A percentile compares a stretch with the other conserved stretches of the same genome.
These are phyloP conservation scores for Naematelia aurantialba DNA, from an alignment of 768 basidiomycete species.

Conservation along the genomic window DNA sequence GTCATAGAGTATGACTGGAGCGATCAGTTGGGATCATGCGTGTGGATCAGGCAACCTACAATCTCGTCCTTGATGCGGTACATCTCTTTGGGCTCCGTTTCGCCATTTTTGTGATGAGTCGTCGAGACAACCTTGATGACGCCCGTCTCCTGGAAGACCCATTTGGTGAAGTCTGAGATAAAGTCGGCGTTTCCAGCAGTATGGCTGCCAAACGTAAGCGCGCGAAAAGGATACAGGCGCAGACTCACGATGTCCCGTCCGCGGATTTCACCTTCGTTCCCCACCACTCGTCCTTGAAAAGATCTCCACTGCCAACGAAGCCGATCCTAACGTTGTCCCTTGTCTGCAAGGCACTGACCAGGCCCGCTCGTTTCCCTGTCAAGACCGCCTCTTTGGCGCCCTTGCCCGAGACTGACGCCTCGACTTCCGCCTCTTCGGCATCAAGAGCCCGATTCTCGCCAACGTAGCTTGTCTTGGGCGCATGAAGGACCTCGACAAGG, in stretches of 20 bases:
- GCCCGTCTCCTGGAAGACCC: slow-evolving; percentile 84
- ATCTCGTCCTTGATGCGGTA: slow-evolving; percentile 86
- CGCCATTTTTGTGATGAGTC: slow-evolving; percentile 68
- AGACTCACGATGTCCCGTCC: slow-evolving; percentile 55
- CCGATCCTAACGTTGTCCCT: slow-evolving; percentile 68
- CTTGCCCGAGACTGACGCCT: slow-evolving; percentile 56
- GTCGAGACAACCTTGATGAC: slow-evolving; percentile 69
- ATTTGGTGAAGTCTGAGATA: slow-evolving; percentile 68
- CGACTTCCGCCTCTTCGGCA: slow-evolving; percentile 65
- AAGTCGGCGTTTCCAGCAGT: slow-evolving; percentile 71
- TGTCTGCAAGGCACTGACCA: slow-evolving; percentile 89
- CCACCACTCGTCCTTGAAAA: slow-evolving; percentile 74
- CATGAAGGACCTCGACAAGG: slow-evolving; percentile 74
- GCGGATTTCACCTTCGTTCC: slow-evolving; percentile 57
- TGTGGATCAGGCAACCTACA: slow-evolving; percentile 53
- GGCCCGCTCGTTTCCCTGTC: slow-evolving; percentile 70
- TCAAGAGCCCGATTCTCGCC: slow-evolving; percentile 56
- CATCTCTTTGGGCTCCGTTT: slow-evolving; percentile 60
- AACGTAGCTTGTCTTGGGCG: slow-evolving; percentile 55
- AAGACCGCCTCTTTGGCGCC: slow-evolving; percentile 61
- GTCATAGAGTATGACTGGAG: slow-evolving; percentile 64
- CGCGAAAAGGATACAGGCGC: neutral
- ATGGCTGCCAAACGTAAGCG: neutral
- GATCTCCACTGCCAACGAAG: slow-evolving; percentile 74
- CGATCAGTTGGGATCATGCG: neutral